A percentile compares a stretch with the other conserved stretches of the same genome.
Conservation (phyloP, 306 rosid genomes). For the Sicyos baderoa region DNA sequence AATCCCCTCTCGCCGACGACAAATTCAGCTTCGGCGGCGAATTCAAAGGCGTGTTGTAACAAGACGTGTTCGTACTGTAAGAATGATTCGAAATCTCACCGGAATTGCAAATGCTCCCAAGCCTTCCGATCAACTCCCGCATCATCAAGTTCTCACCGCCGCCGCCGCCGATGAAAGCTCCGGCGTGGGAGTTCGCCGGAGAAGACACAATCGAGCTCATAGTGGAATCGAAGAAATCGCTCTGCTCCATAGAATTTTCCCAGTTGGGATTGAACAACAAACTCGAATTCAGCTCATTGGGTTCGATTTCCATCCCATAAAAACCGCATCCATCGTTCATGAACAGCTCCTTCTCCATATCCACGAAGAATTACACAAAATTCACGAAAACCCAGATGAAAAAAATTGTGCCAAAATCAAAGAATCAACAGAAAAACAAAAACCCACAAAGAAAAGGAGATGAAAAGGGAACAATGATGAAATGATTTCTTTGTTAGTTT, state of each 20-base stretch:
- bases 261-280: constrained; percentile 33
- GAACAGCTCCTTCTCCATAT: constrained; percentile 23
- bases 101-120: constrained; percentile 46
- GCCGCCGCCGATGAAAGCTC: constrained; percentile 1
- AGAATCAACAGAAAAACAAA: constrained; percentile 10
- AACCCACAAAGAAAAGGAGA: neutral
- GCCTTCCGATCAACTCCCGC: constrained; percentile 43
- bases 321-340: constrained; percentile 18
- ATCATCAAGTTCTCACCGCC: constrained; percentile 36
- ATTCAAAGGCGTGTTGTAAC: constrained; percentile 47
- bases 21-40: constrained; percentile 30
- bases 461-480: constrained; percentile 25
- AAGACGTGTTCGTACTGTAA: constrained; percentile 35
- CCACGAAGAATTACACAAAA: neutral
- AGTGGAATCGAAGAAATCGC: constrained; percentile 51
- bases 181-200: constrained; percentile 36
- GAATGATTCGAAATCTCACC: constrained; percentile 35
- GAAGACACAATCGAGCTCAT: constrained; percentile 56
- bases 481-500: constrained; percentile 25
- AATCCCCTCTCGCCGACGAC: constrained; percentile 21
- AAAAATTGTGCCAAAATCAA: constrained; percentile 4
- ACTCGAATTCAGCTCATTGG: constrained; percentile 18
- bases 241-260: constrained; percentile 45
- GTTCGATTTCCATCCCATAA: constrained; percentile 21
- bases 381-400: neutral